Evolutionary conservation across 2,329 filamentous ascomycete species (phyloP).

Genomic region (Kalaharituber pfeilii): DNA sequence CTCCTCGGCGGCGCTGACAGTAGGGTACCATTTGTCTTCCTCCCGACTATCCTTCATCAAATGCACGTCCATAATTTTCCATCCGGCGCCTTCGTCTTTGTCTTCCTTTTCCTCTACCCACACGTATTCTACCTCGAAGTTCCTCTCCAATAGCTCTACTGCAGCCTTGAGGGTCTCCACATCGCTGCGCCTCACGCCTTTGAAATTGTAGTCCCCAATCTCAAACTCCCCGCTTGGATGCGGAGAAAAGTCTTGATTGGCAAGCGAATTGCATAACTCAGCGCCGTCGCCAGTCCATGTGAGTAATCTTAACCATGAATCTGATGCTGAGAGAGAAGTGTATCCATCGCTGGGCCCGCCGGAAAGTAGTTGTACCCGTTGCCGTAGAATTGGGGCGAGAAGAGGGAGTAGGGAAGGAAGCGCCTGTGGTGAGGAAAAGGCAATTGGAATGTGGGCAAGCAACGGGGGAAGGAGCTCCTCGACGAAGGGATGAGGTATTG

Average conservation of each 20-base stretch:
- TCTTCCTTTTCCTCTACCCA: constrained; percentile 17
- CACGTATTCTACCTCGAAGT: constrained; percentile 19
- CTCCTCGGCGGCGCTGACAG: constrained; percentile 18
- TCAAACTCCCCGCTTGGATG: constrained; percentile 71
- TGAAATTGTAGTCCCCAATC: constrained; percentile 42
- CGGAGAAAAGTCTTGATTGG: constrained; percentile 52
- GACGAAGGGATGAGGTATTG: not conserved
- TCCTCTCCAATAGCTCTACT: constrained; percentile 43
- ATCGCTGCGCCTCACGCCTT: constrained; percentile 51
- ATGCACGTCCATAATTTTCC: constrained; percentile 16
- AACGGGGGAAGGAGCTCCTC: constrained; percentile 24
- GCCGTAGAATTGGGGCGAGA: constrained; percentile 48
- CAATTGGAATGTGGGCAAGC: constrained; percentile 42
- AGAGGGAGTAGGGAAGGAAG: constrained; percentile 40
- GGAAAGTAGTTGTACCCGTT: constrained; percentile 49
- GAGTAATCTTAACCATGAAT: constrained; percentile 56
- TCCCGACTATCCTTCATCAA: constrained; percentile 8
- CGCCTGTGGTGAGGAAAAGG: constrained; percentile 41
- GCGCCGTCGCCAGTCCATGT: constrained; percentile 38
- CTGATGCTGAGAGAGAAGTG: constrained; percentile 28
- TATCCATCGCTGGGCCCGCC: constrained; percentile 24
- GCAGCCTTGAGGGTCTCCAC: constrained; percentile 56
- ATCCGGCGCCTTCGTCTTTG: constrained; percentile 10
- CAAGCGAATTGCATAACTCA: constrained; percentile 39
- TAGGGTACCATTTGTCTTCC: constrained; percentile 13